Base-by-base conservation (phyloP, 345 rosid species). In the Laguncularia racemosa region DNA sequence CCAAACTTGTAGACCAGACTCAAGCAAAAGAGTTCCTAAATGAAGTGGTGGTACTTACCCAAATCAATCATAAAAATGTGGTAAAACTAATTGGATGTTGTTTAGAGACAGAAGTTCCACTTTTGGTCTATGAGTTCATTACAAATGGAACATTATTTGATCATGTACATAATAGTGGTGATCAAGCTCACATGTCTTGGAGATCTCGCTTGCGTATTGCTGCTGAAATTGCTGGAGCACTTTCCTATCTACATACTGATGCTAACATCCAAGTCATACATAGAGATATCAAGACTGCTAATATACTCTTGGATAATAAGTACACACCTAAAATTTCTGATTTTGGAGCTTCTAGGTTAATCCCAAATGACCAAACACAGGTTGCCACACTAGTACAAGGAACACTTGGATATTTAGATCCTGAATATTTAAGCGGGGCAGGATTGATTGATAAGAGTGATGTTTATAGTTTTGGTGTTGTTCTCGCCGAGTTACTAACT, bases 401-500 rank as follows among this genome's bases (percentile, higher is more conserved):
- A 16, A 50, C 53, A 17, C 12, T 14, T 19, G 18, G 53, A 2
- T 13, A 50, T 17, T 14, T 15, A 11, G 53, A 50, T 17, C 53
- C 53, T 23, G 28, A 23, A 23, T 23, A 23, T 23, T 23, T 23
- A 2, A 23, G 28, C 28, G 28, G 5, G 28, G 5, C 5, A 23
- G 1, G 28, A 23, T 23, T 23, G 5, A 23, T 6, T 23, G 5
- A 23, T 23, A 23, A 23, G 28, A 23, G 28, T 23, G 28, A 23
- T 23, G 1, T 23, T 23, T 23, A 23, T 3, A 77, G 80, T 52
- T 80, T 77, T 23, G 76, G 82, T 0, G 78, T 80, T 44, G 84
- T 71, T 13, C 20, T 77, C 20, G 63, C 65, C 13, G 82, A 80
- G 70, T 70, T 80, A 15, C 54, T 77, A 59, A 80, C 78, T 0